A percentile compares a stretch with the other conserved stretches of the same genome.
These are phyloP conservation scores for Spergularia bocconei DNA, from an alignment of 148 eudicot species.

Conservation along the genomic window DNA sequence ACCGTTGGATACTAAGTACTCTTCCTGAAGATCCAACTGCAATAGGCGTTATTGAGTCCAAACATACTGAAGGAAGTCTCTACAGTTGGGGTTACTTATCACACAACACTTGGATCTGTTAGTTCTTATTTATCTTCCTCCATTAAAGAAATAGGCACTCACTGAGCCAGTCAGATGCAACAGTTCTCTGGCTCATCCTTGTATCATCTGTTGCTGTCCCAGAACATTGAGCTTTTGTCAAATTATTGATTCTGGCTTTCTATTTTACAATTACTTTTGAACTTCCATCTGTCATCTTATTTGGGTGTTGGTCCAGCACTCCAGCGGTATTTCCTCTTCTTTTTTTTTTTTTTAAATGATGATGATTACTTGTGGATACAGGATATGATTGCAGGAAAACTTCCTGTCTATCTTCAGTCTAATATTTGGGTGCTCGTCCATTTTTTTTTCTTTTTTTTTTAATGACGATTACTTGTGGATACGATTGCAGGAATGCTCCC, in stretches of 20 bases:
- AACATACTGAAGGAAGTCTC: not conserved
- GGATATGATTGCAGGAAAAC: too few relatives aligned
- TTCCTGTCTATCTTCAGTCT: too few relatives aligned
- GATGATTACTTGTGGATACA: too few relatives aligned
- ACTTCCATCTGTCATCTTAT: not conserved
- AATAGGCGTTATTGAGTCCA: not conserved
- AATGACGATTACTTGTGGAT: not conserved
- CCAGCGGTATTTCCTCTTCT: not conserved
- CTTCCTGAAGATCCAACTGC: not conserved
- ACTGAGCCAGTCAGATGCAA: not conserved
- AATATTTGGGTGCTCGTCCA: too few relatives aligned
- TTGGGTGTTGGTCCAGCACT: not conserved
- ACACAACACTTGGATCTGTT: not conserved
- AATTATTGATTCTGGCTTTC: not conserved
- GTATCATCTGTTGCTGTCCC: not conserved
- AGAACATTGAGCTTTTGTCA: not conserved
- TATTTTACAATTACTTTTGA: not conserved
- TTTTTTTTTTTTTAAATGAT: too few relatives aligned
- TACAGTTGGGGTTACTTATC: not conserved
- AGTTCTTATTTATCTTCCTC: not conserved
- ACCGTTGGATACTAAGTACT: not conserved
- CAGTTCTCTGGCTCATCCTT: not conserved
- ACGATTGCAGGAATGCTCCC: slow-evolving; percentile 61
- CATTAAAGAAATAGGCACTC: not conserved
- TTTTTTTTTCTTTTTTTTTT: too few relatives aligned